Base-by-base conservation (phyloP, 169 alveolate species). In the Plasmodium berghei region DNA sequence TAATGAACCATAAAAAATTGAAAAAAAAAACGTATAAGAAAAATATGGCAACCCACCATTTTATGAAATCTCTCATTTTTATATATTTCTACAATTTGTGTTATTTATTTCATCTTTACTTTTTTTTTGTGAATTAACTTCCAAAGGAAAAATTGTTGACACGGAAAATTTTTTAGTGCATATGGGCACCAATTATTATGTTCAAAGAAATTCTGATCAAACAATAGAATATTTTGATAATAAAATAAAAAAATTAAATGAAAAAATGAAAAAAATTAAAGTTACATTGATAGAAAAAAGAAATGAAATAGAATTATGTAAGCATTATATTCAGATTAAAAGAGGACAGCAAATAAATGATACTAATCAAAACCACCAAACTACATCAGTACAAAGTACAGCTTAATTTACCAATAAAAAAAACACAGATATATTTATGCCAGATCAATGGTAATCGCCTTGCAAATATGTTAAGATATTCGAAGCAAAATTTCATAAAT, bases 141-240 rank as follows among this genome's bases (percentile, higher is more conserved):
- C 49, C n/a, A n/a, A 14, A 80, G 90, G 90, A 46, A 80, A 80
- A 80, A 80, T 80, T 28, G 72, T 67, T 9, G 56, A 80, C 40
- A 80, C 90, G 24, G 90, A 80, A n/a, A 80, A 66, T 18, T 80
- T 80, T 61, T 26, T 80, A 6, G 58, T 80, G 1, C 90, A 80
- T 45, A 80, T 80, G 90, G 90, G 90, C 9, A 80, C 90, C 9
- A 80, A 80, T 48, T 80, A 80, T 61, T 80, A 66, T 59, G 90
- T 80, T n/a, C 72, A 80, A 61, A 80, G 90, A 48, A 67, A 80
- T 70, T 40, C 83, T 18, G 45, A 49, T 18, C 90, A 80, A 18
- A 67, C 80, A 9, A 80, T 80, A 61, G 83, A 80, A 5, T 80
- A 80, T 10, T 80, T 66, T 55, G 67, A 80, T 16, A 55, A 66